Evolutionary conservation across 768 basidiomycete species (phyloP), one percentile per base, ranked within the genome.

Genomic region (Mycena pura): DNA sequence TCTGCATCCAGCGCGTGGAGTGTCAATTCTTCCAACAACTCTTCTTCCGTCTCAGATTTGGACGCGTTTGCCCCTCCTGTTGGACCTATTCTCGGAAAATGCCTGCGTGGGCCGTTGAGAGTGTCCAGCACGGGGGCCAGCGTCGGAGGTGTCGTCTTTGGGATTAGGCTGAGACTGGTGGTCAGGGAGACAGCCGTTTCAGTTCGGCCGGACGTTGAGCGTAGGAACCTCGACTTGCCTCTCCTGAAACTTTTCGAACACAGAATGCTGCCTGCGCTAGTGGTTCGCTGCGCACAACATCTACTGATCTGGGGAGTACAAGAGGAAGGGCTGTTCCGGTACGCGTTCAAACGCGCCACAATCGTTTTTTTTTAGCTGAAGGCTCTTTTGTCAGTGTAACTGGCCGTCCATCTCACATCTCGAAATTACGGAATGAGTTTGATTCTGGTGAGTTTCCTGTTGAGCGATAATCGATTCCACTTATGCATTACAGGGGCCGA

Each of bases 241-340:
- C 71, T 69, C 44, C 66, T 68, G 45, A 74, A 69, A 62, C 75
- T 73, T 14, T 63, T 88, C 60, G 86, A 87, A 70, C 73, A 70
- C 48, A 78, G 86, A 41, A 74, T 74, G 67, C 66, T 95, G 38
- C 91, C 93, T 39, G 92, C 92, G 0, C 76, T 95, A 22, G 86
- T 93, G 25, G 86, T 91, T 48, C 80, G 93, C 57, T 95, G 92
- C 73, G 87, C 89, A 3, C 90, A 95, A 69, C 93, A 95, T 76
- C 70, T 95, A 55, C 75, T 91, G 70, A 76, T 82, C 22, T 95
- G 93, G 92, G 93, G 93, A 44, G 75, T 94, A 13, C 86, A 91
- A 71, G 93, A 95, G 72, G 92, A 94, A 72, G 93, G 93, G 4
- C 76, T 95, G 41, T 95, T 95, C 72, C 84, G 92, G 93, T 91